Base-by-base conservation (phyloP, 805 yeast genomes). In the Helenozyma baotianmanensis region DNA sequence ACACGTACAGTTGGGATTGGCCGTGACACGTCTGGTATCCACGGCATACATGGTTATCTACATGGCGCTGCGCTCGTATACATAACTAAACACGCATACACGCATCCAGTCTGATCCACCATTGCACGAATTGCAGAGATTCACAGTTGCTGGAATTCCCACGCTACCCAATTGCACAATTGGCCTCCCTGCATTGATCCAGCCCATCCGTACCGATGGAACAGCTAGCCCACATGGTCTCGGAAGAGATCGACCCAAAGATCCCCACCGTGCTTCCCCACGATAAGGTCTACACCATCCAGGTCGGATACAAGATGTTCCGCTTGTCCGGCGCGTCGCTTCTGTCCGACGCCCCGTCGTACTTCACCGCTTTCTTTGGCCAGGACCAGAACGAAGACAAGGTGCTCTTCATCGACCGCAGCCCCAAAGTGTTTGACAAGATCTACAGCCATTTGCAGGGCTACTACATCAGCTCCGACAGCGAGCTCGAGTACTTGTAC, bases 291-390 rank as follows among this genome's bases (percentile, higher is more conserved):
- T 87, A 72, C 57, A 67, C 78, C 12, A 70, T 87, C 16, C 85
- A 80, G 51, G 77, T 86, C 9, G 95, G 95, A 0, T 70, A 67
- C 25, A 67, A 65, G 42, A 43, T 75, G 16, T 87, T 79, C 54
- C 63, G 68, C n/a, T 46, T 81, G 12, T 79, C 87, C 49, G 96
- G 96, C 1, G 89, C 92, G 0, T 85, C 95, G 2, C 58, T 88
- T 23, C 81, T 87, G 16, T 82, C 83, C 2, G 96, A 88, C 58
- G 80, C 81, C 0, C 97, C 97, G 0, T 84, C 94, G 4, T 87
- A 83, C 53, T 89, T 88, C 63, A 86, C 96, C 2, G 65, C 71
- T 17, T 85, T 66, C 60, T 88, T 88, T 53, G 45, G 48, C 4
- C 49, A 60, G 14, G 56, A 57, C 6, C 63, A 47, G 3, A 70